Evolutionary conservation across 352 stramenopile species (phyloP).

Genomic region (Phytophthora sojae): DNA sequence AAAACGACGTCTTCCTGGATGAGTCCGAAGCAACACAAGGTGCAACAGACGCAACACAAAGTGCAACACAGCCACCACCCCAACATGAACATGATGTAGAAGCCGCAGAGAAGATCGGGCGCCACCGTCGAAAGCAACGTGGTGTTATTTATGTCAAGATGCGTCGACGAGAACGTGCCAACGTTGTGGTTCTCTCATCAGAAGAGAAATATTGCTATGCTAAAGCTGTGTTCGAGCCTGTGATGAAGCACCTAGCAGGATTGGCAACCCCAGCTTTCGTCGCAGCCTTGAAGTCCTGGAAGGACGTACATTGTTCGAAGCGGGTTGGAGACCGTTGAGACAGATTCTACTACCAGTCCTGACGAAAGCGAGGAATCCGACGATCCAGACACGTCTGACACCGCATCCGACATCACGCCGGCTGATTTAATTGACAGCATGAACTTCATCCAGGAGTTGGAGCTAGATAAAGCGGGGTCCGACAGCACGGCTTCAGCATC

Average conservation of each 20-base stretch:
- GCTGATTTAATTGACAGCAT: not conserved
- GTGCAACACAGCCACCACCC: not conserved
- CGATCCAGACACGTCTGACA: not conserved
- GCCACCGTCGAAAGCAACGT: not conserved
- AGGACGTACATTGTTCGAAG: not conserved
- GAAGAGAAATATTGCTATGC: conserved; percentile 10
- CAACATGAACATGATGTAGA: not conserved
- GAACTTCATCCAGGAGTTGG: not conserved
- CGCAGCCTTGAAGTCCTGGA: conserved; percentile 7
- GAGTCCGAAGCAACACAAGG: not conserved
- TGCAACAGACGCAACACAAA: not conserved
- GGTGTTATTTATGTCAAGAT: conserved; percentile 9
- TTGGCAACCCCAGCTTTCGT: not conserved
- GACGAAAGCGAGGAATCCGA: not conserved
- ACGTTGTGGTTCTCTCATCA: conserved; percentile 6
- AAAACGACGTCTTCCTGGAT: not conserved
- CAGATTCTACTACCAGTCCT: not conserved
- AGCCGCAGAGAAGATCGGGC: not conserved
- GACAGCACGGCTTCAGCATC: not conserved
- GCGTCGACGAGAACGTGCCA: not conserved
- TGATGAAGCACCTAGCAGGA: conserved; percentile 2
- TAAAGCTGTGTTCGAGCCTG: conserved; percentile 1
- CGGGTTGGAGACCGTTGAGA: not conserved
- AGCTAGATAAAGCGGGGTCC: not conserved
- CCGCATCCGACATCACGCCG: not conserved